phyloP scores from a whole-genome alignment of 805 yeast genomes.

The Lipomyces kockii region DNA sequence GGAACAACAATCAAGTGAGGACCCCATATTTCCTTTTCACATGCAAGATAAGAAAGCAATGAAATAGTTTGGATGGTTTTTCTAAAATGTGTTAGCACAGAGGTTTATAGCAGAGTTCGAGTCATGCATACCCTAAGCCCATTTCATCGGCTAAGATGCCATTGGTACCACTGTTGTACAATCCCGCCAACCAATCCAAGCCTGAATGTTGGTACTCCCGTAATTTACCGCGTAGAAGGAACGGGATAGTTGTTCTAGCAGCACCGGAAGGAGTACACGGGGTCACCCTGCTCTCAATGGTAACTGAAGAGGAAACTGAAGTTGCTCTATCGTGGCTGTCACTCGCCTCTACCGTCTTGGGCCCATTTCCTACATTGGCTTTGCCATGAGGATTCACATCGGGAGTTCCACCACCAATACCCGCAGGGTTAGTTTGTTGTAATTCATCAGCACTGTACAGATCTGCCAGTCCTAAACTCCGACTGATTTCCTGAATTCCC shows the following conservation, averaged over 20 bases:
- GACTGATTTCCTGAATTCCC: neutral
- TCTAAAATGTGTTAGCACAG: conserved; percentile 42
- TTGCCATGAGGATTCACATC: neutral
- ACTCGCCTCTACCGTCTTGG: neutral
- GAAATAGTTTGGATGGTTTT: conserved; percentile 97
- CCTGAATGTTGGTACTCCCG: conserved; percentile 96
- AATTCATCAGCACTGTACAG: conserved; percentile 14
- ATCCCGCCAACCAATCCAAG: conserved; percentile 92
- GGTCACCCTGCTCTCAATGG: conserved; percentile 17
- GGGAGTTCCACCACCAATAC: neutral
- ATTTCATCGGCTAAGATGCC: conserved; percentile 98
- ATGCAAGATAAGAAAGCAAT: conserved; percentile 81
- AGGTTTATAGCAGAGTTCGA: neutral
- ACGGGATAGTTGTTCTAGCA: conserved; percentile 64
- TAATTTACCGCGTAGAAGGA: conserved; percentile 72
- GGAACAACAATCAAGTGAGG: conserved; percentile 98
- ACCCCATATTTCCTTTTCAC: conserved; percentile 95
- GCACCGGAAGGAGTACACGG: conserved; percentile 26
- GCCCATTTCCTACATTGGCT: neutral
- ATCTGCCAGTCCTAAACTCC: conserved; percentile 10
- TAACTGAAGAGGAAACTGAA: conserved; percentile 19
- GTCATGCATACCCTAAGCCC: conserved; percentile 69
- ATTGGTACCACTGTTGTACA: conserved; percentile 89
- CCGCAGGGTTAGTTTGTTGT: conserved; percentile 1
- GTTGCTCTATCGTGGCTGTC: conserved; percentile 13